Evolutionary conservation across 164 flowering plant genomes (phyloP), one percentile per base, ranked within the genome.

Genomic region (Stephania cephalantha): DNA sequence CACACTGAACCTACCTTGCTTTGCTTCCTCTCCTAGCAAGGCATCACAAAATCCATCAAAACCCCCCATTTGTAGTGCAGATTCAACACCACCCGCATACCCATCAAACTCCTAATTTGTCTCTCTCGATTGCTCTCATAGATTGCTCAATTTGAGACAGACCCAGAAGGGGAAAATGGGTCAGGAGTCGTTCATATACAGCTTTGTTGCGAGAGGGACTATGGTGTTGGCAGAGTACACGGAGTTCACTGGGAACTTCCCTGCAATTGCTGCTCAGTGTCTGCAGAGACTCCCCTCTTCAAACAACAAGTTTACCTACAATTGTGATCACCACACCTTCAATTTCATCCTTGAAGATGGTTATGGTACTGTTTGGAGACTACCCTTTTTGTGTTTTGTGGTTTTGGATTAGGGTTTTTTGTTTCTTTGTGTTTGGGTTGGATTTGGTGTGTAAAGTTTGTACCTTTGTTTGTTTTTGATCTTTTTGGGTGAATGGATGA

Each of bases 121-220:
- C 20, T 15, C 6, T n/a, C 18, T 58, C 64, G 20, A 50, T 9
- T 9, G 55, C 15, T 50, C 2, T 9, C 10, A 50, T 3, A 58
- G 64, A 6, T 58, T 58, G 17, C 64, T 5, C 64, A 15, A 58
- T 11, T 50, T 9, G 55, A 10, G 55, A 35, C 11, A 9, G 55
- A 50, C 15, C 11, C 12, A 65, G 68, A 65, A 58, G 63, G 17
- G 18, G 74, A 67, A 64, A 55, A 91, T 89, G 93, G 81, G 83
- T 73, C 91, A 88, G 75, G 95, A 90, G 78, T 85, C 90, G 80
- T 88, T 92, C 79, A 87, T 92, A 30, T 92, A 90, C 87, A 88
- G 92, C 84, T 92, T 90, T 72, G 95, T 92, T 73, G 97, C 97
- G 0, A 81, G 97, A 58, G 97, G 97, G 55, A 88, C 92, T 15